These are phyloP conservation scores for Pichia sp. DNA, from an alignment of 1,139 yeast species.

Conservation along the genomic window DNA sequence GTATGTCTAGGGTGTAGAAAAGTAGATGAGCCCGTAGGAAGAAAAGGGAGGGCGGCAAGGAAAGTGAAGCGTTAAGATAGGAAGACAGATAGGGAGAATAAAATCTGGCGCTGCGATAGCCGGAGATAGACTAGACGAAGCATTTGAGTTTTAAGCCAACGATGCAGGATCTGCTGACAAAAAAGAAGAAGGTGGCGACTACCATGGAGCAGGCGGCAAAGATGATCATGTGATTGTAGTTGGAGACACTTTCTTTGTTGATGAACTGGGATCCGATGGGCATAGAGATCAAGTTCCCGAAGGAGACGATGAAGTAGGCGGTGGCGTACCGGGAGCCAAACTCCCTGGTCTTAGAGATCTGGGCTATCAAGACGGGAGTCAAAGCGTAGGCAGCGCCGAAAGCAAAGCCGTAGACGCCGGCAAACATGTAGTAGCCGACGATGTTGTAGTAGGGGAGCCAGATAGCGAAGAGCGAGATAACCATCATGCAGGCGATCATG, in stretches of 20 bases:
- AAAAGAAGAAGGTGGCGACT: slow-evolving; percentile 29
- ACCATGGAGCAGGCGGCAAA: slow-evolving; percentile 35
- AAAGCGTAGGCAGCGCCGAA: slow-evolving; percentile 27
- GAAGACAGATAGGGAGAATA: too few species aligned
- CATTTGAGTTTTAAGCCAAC: slow-evolving; percentile 32
- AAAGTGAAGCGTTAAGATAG: not conserved
- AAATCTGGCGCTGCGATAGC: too few species aligned
- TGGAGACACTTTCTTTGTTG: slow-evolving; percentile 30
- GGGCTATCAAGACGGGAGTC: slow-evolving; percentile 45
- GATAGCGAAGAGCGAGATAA: slow-evolving; percentile 36
- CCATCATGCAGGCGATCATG: slow-evolving; percentile 33
- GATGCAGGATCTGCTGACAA: slow-evolving; percentile 34
- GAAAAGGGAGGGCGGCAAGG: not conserved
- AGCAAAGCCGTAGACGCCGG: slow-evolving; percentile 39
- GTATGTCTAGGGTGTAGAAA: too few species aligned
- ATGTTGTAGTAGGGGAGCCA: slow-evolving; percentile 44
- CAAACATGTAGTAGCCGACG: slow-evolving; percentile 36
- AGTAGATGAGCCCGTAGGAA: too few species aligned
- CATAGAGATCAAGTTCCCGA: slow-evolving; percentile 50
- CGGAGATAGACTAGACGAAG: slow-evolving; percentile 15
- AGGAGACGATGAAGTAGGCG: slow-evolving; percentile 59
- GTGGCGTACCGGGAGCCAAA: slow-evolving; percentile 71
- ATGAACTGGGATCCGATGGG: slow-evolving; percentile 53
- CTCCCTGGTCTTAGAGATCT: slow-evolving; percentile 58
- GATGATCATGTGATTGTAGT: slow-evolving; percentile 35